Conservation (phyloP, 78 protist species). For the Dictyostelium citrinum region DNA sequence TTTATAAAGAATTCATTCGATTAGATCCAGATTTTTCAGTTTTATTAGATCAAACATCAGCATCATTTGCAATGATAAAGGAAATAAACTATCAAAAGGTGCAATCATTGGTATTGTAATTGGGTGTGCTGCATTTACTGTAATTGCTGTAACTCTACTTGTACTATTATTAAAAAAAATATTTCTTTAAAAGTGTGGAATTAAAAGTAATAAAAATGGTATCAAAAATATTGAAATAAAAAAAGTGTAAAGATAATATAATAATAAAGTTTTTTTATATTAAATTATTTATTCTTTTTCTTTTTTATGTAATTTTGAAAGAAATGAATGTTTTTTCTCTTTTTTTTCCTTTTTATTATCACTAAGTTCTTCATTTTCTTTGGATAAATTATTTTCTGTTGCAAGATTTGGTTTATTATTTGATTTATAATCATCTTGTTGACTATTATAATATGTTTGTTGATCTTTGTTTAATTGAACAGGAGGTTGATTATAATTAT, state of each 20-base stretch:
- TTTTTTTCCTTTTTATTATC: neutral
- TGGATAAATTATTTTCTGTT: neutral
- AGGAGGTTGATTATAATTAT: neutral
- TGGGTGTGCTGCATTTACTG: neutral
- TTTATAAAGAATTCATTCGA: neutral
- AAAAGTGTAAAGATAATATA: no score
- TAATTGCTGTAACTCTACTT: no score
- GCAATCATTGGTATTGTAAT: neutral
- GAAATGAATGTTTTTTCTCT: neutral
- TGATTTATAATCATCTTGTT: neutral
- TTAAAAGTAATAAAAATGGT: no score
- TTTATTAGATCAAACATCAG: no score
- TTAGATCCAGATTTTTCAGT: constrained; percentile 1
- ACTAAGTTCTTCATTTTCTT: neutral
- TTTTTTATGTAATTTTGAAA: no score
- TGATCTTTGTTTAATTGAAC: neutral
- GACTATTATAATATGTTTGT: neutral
- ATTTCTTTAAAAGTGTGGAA: no score
- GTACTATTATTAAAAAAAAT: no score
- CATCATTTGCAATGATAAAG: neutral
- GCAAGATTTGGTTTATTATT: neutral
- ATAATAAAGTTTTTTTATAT: no score
- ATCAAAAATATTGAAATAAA: no score
- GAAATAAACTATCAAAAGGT: neutral
- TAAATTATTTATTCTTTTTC: no score